Percentiles rank a stretch among this genome's conserved stretches.
Conservation (phyloP, 2,329 filamentous ascomycete genomes). For the Hyphodiscus sp. region DNA sequence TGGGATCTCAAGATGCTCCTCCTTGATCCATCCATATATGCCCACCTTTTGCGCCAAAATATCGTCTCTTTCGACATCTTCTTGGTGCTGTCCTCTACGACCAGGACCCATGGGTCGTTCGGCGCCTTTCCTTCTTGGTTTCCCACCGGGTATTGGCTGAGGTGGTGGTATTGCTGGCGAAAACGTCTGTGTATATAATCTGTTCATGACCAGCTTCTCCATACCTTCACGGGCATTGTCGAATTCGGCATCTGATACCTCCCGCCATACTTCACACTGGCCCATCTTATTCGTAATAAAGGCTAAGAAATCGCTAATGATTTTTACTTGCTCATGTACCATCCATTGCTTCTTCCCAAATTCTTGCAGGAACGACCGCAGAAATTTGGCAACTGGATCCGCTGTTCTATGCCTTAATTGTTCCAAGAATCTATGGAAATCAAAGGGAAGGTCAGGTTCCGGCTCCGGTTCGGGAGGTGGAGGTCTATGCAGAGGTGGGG, state of each 20-base stretch:
- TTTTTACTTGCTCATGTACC: constrained; percentile 99
- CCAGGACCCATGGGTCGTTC: constrained; percentile 70
- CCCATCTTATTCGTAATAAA: constrained; percentile 99
- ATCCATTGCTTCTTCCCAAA: constrained; percentile 99
- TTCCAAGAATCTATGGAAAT: constrained; percentile 95
- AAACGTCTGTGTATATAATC: constrained; percentile 91
- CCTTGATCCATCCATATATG: constrained; percentile 91
- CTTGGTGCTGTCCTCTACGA: constrained; percentile 90
- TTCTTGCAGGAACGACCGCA: constrained; percentile 89
- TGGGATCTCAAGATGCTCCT: constrained; percentile 90
- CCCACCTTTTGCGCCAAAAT: constrained; percentile 94
- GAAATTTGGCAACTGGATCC: constrained; percentile 93
- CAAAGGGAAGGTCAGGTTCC: constrained; percentile 83
- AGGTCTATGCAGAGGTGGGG: constrained; percentile 49
- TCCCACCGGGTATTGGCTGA: constrained; percentile 62
- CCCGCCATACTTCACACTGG: constrained; percentile 91
- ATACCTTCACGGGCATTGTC: constrained; percentile 98
- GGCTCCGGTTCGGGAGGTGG: constrained; percentile 69
- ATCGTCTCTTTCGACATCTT: constrained; percentile 94
- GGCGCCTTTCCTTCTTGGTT: constrained; percentile 60
- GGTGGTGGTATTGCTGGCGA: constrained; percentile 85
- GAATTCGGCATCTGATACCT: constrained; percentile 93
- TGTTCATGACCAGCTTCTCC: constrained; percentile 99
- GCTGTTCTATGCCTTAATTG: constrained; percentile 93
- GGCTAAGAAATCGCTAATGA: constrained; percentile 90